Evolutionary conservation across 352 stramenopile species (phyloP), one percentile per base, ranked within the genome.

Genomic region (Globisporangium canariense): DNA sequence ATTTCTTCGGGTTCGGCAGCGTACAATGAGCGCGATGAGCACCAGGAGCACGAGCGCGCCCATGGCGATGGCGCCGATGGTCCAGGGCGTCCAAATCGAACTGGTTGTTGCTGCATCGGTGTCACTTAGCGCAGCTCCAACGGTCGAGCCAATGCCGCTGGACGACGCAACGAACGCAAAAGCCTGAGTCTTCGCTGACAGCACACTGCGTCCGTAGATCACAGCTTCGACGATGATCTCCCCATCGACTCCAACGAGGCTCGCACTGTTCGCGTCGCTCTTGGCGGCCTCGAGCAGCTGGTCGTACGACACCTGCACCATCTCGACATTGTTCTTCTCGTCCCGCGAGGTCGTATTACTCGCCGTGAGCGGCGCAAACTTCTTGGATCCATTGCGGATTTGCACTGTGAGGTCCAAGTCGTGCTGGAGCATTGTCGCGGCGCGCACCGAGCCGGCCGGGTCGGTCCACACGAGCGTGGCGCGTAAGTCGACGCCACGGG

Each of bases 401-500:
- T 77, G 79, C 47, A 93, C 78, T 16, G 77, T 72, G 46, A 94
- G 68, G 43, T 94, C 86, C 60, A 94, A 65, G 47, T 93, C 83
- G 58, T 94, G 85, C 67, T 94, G 86, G 4, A 94, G 76, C 62
- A 90, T 75, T 11, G 71, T 80, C 28, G 79, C 79, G 7, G 79
- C 79, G n/a, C 76, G 75, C 8, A 86, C 70, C 10, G 83, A 89
- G 3, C 86, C 86, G 9, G 86, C 66, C 1, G 86, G 86, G 55
- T 94, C 86, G 1, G 82, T 94, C 86, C 86, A 94, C 49, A 91
- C 86, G 34, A 92, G 58, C 16, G 83, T 92, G n/a, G 78, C 81
- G 0, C 83, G 79, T 10, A 92, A 62, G 62, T 90, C 79, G 18
- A 92, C 79, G 53, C 75, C 73, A 30, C 72, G 75, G 49, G 79